These are phyloP conservation scores for Conticribra weissflogii DNA, from an alignment of 108 stramenopile species.

Conservation along the genomic window DNA sequence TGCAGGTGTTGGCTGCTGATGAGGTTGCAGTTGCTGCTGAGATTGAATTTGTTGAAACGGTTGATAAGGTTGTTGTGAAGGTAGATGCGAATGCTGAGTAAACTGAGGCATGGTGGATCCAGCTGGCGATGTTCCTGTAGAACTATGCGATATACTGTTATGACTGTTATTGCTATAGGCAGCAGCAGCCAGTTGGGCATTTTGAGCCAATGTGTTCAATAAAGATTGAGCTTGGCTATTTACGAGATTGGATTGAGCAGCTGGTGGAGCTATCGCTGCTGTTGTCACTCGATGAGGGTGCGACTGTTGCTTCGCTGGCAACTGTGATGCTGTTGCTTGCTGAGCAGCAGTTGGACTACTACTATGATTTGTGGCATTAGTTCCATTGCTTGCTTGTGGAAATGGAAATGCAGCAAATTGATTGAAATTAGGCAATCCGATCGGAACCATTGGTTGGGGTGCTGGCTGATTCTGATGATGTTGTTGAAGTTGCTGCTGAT, in stretches of 20 bases:
- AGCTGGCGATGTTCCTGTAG: conserved; percentile 1
- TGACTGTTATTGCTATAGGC: too few species aligned
- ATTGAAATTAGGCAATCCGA: background rate
- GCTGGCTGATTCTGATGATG: background rate
- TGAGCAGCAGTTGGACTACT: background rate
- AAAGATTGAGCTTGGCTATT: background rate
- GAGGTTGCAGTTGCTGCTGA: background rate
- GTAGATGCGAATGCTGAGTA: background rate
- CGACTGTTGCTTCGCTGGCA: too few species aligned
- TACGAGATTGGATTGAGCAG: conserved; percentile 1
- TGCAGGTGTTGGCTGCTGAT: background rate
- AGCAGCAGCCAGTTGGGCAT: conserved; percentile 32
- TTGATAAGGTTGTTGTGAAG: background rate
- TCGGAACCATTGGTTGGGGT: background rate
- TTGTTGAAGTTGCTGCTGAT: background rate
- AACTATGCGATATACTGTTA: too few species aligned
- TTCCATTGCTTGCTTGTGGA: background rate
- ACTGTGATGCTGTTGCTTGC: conserved; percentile 1
- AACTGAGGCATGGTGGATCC: background rate
- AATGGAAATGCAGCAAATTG: background rate
- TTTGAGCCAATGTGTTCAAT: conserved; percentile 16
- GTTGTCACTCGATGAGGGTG: background rate
- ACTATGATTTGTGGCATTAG: too few species aligned
- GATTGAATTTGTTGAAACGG: background rate
- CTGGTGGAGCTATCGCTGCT: background rate